Conservation (phyloP, 306 rosid species). For the Gastrolobium bilobum region DNA sequence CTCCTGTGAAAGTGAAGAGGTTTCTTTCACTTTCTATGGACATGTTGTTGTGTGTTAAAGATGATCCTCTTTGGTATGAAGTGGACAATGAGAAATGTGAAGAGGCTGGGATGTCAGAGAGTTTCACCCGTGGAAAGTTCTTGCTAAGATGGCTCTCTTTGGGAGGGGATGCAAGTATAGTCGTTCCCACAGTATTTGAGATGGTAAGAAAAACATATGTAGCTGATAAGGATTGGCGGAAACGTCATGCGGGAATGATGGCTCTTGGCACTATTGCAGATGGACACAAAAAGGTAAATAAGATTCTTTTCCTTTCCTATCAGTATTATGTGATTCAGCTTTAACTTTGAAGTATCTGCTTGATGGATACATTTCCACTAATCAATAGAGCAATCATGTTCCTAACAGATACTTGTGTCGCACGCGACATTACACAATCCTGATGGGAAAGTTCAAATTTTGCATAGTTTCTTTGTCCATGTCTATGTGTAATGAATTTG, state of each 20-base stretch:
- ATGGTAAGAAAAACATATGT: neutral
- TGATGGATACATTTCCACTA: too few relatives aligned
- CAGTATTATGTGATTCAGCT: too few relatives aligned
- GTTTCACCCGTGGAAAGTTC: neutral
- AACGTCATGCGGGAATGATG: conserved; percentile 34
- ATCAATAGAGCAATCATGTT: too few relatives aligned
- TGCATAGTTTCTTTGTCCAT: too few relatives aligned
- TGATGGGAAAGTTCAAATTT: too few relatives aligned
- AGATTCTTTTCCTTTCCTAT: too few relatives aligned
- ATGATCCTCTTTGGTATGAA: conserved; percentile 35
- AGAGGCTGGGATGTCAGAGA: neutral
- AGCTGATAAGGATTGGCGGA: conserved; percentile 26
- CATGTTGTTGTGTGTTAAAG: conserved; percentile 28
- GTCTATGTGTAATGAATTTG: too few relatives aligned
- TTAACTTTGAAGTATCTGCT: too few relatives aligned
- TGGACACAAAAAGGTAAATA: neutral
- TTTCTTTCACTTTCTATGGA: neutral
- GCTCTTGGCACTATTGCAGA: neutral
- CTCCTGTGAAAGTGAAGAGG: neutral
- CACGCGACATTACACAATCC: too few relatives aligned
- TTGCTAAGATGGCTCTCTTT: conserved; percentile 19
- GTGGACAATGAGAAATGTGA: neutral
- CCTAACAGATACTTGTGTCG: too few relatives aligned
- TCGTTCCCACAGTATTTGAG: conserved; percentile 9
- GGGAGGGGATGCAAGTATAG: neutral